Evolutionary conservation across 2,329 filamentous ascomycete genomes (phyloP).

Genomic region (Trichophyton equinum): DNA sequence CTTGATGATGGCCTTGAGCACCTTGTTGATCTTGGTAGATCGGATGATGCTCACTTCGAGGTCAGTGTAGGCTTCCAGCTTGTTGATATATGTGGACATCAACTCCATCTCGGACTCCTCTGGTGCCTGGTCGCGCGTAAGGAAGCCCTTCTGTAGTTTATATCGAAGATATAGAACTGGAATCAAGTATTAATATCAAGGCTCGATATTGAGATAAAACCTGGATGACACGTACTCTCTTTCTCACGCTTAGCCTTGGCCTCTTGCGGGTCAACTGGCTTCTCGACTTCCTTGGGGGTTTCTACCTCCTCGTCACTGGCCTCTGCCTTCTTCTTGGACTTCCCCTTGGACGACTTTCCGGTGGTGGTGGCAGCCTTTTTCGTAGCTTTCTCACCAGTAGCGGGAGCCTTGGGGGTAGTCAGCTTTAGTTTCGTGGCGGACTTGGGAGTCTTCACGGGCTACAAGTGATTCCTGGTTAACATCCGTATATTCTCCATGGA

Average conservation of each 20-base stretch:
- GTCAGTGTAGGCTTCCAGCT: slow-evolving; percentile 68
- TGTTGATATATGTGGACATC: slow-evolving; percentile 40
- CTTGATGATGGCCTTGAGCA: slow-evolving; percentile 88
- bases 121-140: slow-evolving; percentile 72
- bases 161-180: slow-evolving; percentile 84
- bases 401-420: slow-evolving; percentile 47
- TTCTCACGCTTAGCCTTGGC: slow-evolving; percentile 47
- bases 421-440: slow-evolving; percentile 41
- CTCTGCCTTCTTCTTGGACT: slow-evolving; percentile 49
- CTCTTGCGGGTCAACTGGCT: slow-evolving; percentile 43
- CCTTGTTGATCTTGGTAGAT: slow-evolving; percentile 95
- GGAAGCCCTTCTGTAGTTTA: slow-evolving; percentile 85
- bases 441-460: slow-evolving; percentile 56
- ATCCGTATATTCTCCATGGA: background rate
- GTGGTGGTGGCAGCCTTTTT: slow-evolving; percentile 38
- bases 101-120: slow-evolving; percentile 53
- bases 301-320: slow-evolving; percentile 45
- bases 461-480: slow-evolving; percentile 16
- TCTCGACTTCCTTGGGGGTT: slow-evolving; percentile 38
- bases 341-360: slow-evolving; percentile 45
- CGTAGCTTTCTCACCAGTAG: slow-evolving; percentile 27
- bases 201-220: background rate
- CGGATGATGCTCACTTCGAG: slow-evolving; percentile 83
- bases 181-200: slow-evolving; percentile 6
- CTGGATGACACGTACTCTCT: slow-evolving; percentile 31